Conservation (phyloP, 768 basidiomycete species). For the Hypholoma sublateritium region DNA sequence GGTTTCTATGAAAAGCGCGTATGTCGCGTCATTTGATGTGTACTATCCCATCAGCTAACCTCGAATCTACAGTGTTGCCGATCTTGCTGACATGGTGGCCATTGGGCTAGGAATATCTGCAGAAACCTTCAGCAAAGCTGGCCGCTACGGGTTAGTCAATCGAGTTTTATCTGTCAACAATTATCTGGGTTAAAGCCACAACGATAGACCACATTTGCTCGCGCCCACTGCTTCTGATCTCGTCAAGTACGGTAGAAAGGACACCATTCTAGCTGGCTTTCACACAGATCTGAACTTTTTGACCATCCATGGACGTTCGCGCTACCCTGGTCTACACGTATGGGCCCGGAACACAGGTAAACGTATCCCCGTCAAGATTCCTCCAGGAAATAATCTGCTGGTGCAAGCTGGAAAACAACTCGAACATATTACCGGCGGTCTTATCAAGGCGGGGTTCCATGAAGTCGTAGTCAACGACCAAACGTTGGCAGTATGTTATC, state of each 20-base stretch:
- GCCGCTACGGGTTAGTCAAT: slow-evolving; percentile 71
- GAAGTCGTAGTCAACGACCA: slow-evolving; percentile 89
- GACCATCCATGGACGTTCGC: slow-evolving; percentile 86
- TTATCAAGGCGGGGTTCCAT: slow-evolving; percentile 92
- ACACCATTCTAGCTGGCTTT: slow-evolving; percentile 91
- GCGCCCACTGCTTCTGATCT: slow-evolving; percentile 95
- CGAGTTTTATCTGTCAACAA: neutral
- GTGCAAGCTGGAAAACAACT: slow-evolving; percentile 97
- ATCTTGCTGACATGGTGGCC: slow-evolving; percentile 86
- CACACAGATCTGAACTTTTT: slow-evolving; percentile 94
- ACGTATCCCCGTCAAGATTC: slow-evolving; percentile 85
- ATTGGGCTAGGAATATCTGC: slow-evolving; percentile 75
- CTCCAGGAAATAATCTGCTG: slow-evolving; percentile 76
- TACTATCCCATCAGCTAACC: slow-evolving; percentile 1
- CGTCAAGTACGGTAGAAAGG: slow-evolving; percentile 68
- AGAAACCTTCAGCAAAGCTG: slow-evolving; percentile 75
- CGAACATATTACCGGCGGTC: slow-evolving; percentile 80
- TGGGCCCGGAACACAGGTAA: slow-evolving; percentile 96
- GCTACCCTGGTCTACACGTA: slow-evolving; percentile 87
- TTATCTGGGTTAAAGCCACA: neutral
- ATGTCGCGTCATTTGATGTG: slow-evolving; percentile 27
- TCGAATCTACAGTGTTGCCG: slow-evolving; percentile 60
- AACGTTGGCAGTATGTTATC: slow-evolving; percentile 57
- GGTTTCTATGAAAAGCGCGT: slow-evolving; percentile 84
- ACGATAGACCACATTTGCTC: slow-evolving; percentile 73